Evolutionary conservation across 371 early-diverging fungal species (phyloP).

Genomic region (Blastocladiella emersonii): DNA sequence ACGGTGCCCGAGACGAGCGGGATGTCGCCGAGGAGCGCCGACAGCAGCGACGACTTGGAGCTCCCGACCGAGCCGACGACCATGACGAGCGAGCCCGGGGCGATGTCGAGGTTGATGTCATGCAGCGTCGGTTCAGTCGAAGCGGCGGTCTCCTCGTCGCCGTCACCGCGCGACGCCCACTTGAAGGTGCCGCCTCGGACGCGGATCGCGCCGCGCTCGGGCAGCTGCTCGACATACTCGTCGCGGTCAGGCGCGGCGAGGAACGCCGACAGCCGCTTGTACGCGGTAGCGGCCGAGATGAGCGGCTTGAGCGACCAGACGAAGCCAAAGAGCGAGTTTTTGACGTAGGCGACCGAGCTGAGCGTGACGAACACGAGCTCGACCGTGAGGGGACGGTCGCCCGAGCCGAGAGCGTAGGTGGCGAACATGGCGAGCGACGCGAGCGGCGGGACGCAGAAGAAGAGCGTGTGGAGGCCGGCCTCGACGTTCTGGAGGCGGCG

Average conservation of each 20-base stretch:
- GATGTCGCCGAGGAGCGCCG: conserved; percentile 16
- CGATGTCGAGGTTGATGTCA: neutral
- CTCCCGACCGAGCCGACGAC: conserved; percentile 7
- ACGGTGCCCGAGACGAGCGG: conserved; percentile 12
- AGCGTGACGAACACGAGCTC: conserved; percentile 75
- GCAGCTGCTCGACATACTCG: neutral
- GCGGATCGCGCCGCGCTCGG: neutral
- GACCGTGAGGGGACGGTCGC: conserved; percentile 45
- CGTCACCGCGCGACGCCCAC: neutral
- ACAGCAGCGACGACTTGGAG: conserved; percentile 14
- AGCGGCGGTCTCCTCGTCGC: neutral
- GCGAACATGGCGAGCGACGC: conserved; percentile 73
- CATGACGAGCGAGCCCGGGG: neutral
- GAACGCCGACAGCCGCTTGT: conserved; percentile 59
- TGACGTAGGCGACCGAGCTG: conserved; percentile 77
- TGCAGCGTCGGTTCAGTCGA: neutral
- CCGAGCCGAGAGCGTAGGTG: conserved; percentile 51
- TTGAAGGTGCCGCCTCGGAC: neutral
- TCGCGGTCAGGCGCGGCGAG: conserved; percentile 63
- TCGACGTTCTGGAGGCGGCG: neutral
- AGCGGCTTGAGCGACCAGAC: conserved; percentile 51
- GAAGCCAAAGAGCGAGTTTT: conserved; percentile 70
- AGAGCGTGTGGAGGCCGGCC: conserved; percentile 10
- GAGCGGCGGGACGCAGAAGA: conserved; percentile 62
- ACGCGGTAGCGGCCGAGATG: conserved; percentile 70